Evolutionary conservation across 1,139 yeast species (phyloP).

Genomic region (Blastobotrys malaysiensis): DNA sequence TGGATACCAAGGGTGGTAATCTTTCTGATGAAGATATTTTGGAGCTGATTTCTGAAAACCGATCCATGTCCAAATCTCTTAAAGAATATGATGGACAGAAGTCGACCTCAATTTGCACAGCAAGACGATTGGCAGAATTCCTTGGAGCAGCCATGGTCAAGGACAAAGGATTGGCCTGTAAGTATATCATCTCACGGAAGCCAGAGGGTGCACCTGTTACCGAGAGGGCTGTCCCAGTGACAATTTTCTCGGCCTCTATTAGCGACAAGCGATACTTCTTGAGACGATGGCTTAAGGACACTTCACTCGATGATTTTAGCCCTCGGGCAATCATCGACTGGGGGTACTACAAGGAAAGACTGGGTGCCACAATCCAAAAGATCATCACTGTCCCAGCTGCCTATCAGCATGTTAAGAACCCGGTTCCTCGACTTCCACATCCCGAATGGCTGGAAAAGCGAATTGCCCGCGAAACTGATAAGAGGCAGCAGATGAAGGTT

Average conservation of each 20-base stretch:
- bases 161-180: conserved; percentile 94
- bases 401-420: conserved; percentile 79
- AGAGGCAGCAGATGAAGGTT: conserved; percentile 65
- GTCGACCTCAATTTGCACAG: conserved; percentile 94
- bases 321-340: conserved; percentile 90
- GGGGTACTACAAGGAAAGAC: conserved; percentile 85
- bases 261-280: conserved; percentile 56
- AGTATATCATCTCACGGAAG: conserved; percentile 80
- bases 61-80: conserved; percentile 89
- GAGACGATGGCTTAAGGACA: conserved; percentile 83
- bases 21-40: conserved; percentile 92
- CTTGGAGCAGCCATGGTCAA: conserved; percentile 97
- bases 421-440: conserved; percentile 90
- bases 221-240: conserved; percentile 94
- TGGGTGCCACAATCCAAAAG: conserved; percentile 90
- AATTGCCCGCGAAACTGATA: conserved; percentile 56
- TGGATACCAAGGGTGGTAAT: conserved; percentile 81
- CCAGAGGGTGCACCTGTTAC: conserved; percentile 90
- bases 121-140: conserved; percentile 86
- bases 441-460: conserved; percentile 87
- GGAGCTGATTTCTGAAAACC: conserved; percentile 91
- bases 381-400: conserved; percentile 98
- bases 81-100: conserved; percentile 88
- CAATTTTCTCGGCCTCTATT: conserved; percentile 82
- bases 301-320: conserved; percentile 66